Percentiles rank a stretch among this genome's conserved stretches.
phyloP scores from a whole-genome alignment of 805 yeast species.

The Wickerhamomyces pijperi region DNA sequence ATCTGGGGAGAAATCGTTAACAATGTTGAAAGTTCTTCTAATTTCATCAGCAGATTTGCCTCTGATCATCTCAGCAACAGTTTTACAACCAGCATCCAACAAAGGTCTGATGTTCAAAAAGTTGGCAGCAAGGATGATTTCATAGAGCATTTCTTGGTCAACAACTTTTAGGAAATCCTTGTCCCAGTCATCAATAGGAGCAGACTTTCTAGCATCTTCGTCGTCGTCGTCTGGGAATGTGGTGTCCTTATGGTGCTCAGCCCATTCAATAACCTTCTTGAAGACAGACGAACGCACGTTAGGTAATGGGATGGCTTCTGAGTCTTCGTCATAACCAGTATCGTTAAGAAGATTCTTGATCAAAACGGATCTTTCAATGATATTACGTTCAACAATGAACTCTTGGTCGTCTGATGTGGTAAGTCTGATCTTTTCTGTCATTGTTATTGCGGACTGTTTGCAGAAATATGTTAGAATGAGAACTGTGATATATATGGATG shows the following conservation, averaged over 20 bases:
- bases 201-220: constrained; percentile 76
- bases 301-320: constrained; percentile 48
- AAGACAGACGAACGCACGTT: constrained; percentile 82
- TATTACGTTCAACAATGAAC: constrained; percentile 55
- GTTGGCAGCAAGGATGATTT: constrained; percentile 72
- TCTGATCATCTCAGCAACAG: constrained; percentile 76
- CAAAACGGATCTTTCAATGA: constrained; percentile 48
- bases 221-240: constrained; percentile 71
- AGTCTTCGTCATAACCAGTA: constrained; percentile 38
- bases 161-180: constrained; percentile 79
- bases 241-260: constrained; percentile 84
- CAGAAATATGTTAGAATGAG: too few relatives aligned
- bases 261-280: constrained; percentile 88
- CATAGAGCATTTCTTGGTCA: constrained; percentile 83
- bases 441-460: too few relatives aligned
- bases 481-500: too few relatives aligned
- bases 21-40: constrained; percentile 69
- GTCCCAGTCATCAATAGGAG: constrained; percentile 94
- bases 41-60: constrained; percentile 74
- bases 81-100: constrained; percentile 69
- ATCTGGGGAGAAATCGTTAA: constrained; percentile 76
- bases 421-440: background rate
- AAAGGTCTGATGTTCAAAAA: constrained; percentile 66
- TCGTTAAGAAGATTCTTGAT: constrained; percentile 83
- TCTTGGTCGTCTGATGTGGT: constrained; percentile 67